phyloP scores from a whole-genome alignment of 1,284 basidiomycete genomes.

The Trametes versicolor region DNA sequence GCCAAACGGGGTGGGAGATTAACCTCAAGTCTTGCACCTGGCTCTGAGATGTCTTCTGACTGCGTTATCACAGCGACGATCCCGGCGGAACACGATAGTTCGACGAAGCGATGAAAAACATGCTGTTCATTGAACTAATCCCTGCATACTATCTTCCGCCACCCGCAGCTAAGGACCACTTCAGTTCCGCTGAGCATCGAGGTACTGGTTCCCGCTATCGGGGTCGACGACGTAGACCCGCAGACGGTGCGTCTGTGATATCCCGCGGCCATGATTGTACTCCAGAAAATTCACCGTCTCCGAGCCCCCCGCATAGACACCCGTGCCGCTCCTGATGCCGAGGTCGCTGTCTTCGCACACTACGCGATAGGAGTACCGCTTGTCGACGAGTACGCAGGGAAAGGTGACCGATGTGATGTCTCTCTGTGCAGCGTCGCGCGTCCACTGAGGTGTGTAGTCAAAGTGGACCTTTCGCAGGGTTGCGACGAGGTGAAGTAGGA shows the following conservation, averaged over 20 bases:
- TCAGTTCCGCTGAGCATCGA: neutral
- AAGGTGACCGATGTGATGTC: slow-evolving; percentile 36
- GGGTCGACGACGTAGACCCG: slow-evolving; percentile 17
- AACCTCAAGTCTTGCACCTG: no score
- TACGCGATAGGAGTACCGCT: slow-evolving; percentile 33
- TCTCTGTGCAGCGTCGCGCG: slow-evolving; percentile 27
- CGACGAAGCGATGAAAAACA: neutral
- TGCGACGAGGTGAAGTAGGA: slow-evolving; percentile 7
- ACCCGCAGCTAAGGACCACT: neutral
- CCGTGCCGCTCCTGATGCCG: slow-evolving; percentile 18
- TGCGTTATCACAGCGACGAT: neutral
- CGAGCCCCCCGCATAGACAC: slow-evolving; percentile 29
- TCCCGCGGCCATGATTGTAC: slow-evolving; percentile 36
- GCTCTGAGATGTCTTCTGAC: no score
- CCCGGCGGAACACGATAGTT: neutral
- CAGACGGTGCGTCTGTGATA: slow-evolving; percentile 20
- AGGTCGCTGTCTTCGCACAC: slow-evolving; percentile 32
- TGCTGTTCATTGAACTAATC: neutral
- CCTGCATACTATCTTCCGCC: neutral
- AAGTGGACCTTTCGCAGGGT: slow-evolving; percentile 4
- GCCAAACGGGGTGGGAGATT: no score
- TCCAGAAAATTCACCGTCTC: slow-evolving; percentile 38
- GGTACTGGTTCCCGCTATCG: neutral
- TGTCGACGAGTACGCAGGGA: slow-evolving; percentile 30
- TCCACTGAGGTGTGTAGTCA: slow-evolving; percentile 33